Base-by-base conservation (phyloP, 202 grass and related monocot genomes). In the Elaeis oleifera region DNA sequence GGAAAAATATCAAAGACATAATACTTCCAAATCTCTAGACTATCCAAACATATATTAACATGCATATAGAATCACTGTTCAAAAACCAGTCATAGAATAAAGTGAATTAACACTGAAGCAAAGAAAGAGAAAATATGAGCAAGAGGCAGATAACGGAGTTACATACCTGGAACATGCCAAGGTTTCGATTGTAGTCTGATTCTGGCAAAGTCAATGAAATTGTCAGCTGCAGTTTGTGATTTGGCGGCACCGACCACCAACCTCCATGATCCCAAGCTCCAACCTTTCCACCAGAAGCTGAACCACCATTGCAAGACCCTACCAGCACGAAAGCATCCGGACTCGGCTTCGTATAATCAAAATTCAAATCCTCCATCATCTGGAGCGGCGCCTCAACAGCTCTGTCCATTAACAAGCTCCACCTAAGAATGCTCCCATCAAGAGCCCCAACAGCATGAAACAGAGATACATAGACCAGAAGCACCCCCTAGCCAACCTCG, bases 121-220 rank as follows among this genome's bases (percentile, higher is more conserved):
- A 13, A 13, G 36, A 44, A 13, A 44, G 36, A 44, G 9, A 44
- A 13, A 44, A 44, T 44, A 3, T 44, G 36, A 44, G 8, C 8
- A 44, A 44, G 36, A 44, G 36, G 36, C 36, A 44, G 36, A 14
- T 14, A 44, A 13, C 6, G 39, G 20, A 23, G 9, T 74, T 59
- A 51, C 29, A 64, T 85, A 92, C 92, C 84, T 91, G 92, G 25
- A 97, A 97, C 71, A 97, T 72, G 19, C 92, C 92, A 1, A 97
- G 84, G 56, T 76, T 86, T 52, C 84, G 51, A 59, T 92, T 97
- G 73, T 89, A 97, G 71, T 92, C 82, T 2, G 88, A 97, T 53
- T 97, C 92, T 0, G 92, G 92, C 39, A 97, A 77, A 4, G 78
- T 97, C 60, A 97, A 64, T 13, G 58, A 84, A 57, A 91, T 64